phyloP scores from a whole-genome alignment of 441 rosid species.

The Croton setiger region DNA sequence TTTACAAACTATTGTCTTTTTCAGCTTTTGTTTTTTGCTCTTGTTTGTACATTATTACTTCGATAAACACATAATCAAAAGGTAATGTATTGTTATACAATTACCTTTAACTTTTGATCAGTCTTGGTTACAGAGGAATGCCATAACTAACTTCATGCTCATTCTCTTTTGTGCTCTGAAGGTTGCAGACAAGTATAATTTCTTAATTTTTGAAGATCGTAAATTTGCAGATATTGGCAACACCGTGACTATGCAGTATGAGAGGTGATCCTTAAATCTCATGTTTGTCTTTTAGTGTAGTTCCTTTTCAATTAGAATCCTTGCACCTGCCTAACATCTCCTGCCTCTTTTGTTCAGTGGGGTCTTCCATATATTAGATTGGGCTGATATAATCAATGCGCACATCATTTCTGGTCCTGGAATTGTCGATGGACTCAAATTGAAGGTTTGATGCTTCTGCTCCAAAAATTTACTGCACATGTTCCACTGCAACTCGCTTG shows the following conservation, averaged over 20 bases:
- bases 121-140: not conserved
- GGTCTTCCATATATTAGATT: slow-evolving; percentile 72
- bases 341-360: slow-evolving; percentile 46
- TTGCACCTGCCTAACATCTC: slow-evolving; percentile 4
- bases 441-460: slow-evolving; percentile 52
- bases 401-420: slow-evolving; percentile 93
- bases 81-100: not conserved
- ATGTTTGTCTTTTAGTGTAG: not conserved
- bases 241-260: slow-evolving; percentile 96
- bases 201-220: slow-evolving; percentile 90
- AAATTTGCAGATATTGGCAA: slow-evolving; percentile 98
- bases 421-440: slow-evolving; percentile 82
- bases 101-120: not conserved
- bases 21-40: not conserved
- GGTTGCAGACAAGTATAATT: slow-evolving; percentile 86
- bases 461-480: not conserved
- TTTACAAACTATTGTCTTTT: not conserved
- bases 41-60: not conserved
- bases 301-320: slow-evolving; percentile 2
- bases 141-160: slow-evolving; percentile 9
- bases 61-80: too few species aligned
- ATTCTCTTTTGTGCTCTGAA: slow-evolving; percentile 23
- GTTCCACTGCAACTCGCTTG: not conserved
- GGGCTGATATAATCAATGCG: slow-evolving; percentile 93
- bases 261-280: slow-evolving; percentile 52